These are phyloP conservation scores for Huntiella savannae DNA, from an alignment of 2,329 filamentous ascomycete genomes.

Conservation along the genomic window DNA sequence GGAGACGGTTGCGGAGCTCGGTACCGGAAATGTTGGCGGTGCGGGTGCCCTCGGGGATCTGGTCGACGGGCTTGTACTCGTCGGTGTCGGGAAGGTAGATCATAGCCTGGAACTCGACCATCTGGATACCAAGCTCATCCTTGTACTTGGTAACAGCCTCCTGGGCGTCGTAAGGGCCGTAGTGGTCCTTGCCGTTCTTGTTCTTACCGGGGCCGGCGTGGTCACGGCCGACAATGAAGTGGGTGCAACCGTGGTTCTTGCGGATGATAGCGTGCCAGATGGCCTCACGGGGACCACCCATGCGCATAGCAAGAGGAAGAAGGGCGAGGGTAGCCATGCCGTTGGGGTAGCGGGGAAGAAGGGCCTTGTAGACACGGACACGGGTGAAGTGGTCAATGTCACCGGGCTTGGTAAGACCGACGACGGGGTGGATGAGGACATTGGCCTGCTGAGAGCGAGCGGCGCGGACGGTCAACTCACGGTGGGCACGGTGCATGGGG, in stretches of 20 bases:
- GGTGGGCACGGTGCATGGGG: conserved; percentile 97
- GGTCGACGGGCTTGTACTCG: conserved; percentile 85
- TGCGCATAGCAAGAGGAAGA: conserved; percentile 91
- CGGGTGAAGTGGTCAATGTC: conserved; percentile 99
- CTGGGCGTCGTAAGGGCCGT: conserved; percentile 95
- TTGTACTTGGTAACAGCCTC: conserved; percentile 91
- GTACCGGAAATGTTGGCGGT: conserved; percentile 77
- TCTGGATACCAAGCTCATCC: conserved; percentile 92
- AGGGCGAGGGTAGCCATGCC: conserved; percentile 96
- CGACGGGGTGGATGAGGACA: conserved; percentile 95
- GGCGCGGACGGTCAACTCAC: conserved; percentile 92
- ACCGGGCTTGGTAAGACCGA: conserved; percentile 94
- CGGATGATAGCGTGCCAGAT: conserved; percentile 99
- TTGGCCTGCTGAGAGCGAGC: conserved; percentile 93
- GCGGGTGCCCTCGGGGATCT: conserved; percentile 66
- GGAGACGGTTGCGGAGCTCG: conserved; percentile 80
- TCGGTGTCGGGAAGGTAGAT: conserved; percentile 95
- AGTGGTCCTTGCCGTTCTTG: conserved; percentile 91
- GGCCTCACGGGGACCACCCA: conserved; percentile 94
- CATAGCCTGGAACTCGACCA: conserved; percentile 99
- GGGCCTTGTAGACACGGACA: conserved; percentile 94
- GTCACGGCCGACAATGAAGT: conserved; percentile 98
- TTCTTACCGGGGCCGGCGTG: conserved; percentile 97
- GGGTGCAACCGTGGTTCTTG: conserved; percentile 97
- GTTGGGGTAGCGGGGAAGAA: conserved; percentile 92